phyloP scores from a whole-genome alignment of 2,329 filamentous ascomycete species.

The Venturiaceae sp. region DNA sequence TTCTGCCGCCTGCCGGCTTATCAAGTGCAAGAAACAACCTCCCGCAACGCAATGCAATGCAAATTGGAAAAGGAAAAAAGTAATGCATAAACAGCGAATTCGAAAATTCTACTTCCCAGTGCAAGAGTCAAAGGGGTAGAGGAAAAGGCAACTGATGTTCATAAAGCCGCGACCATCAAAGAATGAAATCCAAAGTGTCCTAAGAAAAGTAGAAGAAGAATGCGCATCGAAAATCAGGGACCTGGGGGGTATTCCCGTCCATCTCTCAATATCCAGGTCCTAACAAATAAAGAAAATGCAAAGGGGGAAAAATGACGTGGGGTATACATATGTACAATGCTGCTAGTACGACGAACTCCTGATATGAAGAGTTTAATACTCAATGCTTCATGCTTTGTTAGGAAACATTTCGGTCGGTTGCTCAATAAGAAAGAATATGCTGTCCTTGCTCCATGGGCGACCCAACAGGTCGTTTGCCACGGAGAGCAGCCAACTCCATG shows the following conservation, averaged over 20 bases:
- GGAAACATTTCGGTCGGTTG: neutral
- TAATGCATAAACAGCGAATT: neutral
- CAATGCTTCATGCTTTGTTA: neutral
- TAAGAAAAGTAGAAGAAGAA: neutral
- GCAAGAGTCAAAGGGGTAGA: too few species aligned
- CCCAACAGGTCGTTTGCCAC: neutral
- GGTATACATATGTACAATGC: neutral
- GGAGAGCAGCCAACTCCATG: slow-evolving; percentile 67
- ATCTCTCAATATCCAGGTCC: neutral
- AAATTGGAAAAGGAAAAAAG: neutral
- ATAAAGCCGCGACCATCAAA: neutral
- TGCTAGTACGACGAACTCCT: neutral
- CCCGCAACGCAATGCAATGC: neutral
- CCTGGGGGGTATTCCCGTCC: neutral
- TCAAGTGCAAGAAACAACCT: neutral
- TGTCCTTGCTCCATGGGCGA: neutral
- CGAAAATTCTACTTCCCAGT: too few species aligned
- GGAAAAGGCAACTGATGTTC: neutral
- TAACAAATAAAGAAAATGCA: neutral
- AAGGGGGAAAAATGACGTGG: neutral
- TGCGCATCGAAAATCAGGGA: neutral
- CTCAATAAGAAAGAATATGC: slow-evolving; percentile 6
- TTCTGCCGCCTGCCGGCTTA: neutral
- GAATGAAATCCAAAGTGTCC: neutral
- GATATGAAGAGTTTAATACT: neutral